Evolutionary conservation across 129 eudicot species (phyloP).

Genomic region (Rutidosis leptorrhynchoides): DNA sequence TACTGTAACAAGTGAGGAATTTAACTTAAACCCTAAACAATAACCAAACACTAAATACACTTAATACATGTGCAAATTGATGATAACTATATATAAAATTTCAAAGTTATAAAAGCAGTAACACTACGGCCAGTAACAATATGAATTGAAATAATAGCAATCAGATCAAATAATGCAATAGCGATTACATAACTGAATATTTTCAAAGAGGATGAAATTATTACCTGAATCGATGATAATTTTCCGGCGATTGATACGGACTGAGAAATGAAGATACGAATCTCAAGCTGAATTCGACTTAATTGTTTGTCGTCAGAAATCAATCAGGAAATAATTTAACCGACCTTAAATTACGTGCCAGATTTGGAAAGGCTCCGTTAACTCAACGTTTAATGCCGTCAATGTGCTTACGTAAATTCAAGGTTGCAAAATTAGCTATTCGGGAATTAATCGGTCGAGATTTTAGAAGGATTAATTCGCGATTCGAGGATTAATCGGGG

Average conservation of each 20-base stretch:
- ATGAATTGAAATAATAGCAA: slow-evolving; percentile 4
- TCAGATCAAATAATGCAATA: slow-evolving; percentile 20
- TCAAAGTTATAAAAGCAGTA: neutral
- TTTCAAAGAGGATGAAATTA: neutral
- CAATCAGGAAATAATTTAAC: slow-evolving; percentile 5
- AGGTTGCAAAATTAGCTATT: too few relatives aligned
- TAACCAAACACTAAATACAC: slow-evolving; percentile 8
- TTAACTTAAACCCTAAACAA: slow-evolving; percentile 4
- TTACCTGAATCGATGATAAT: slow-evolving; percentile 9
- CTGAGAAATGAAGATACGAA: slow-evolving; percentile 10
- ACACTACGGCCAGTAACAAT: slow-evolving; percentile 13
- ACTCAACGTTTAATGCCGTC: slow-evolving; percentile 12
- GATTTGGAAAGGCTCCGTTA: slow-evolving; percentile 17
- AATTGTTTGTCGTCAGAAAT: slow-evolving; percentile 1
- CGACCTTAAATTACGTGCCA: slow-evolving; percentile 24
- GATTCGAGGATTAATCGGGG: too few relatives aligned
- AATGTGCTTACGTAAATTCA: too few relatives aligned
- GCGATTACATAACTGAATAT: neutral
- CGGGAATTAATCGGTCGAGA: too few relatives aligned
- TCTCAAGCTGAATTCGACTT: slow-evolving; percentile 6
- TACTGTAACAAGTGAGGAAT: neutral
- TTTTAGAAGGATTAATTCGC: too few relatives aligned
- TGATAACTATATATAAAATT: neutral
- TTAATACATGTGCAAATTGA: neutral
- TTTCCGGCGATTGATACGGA: slow-evolving; percentile 16